phyloP scores from a whole-genome alignment of 202 grass and related monocot genomes.

The Zoysia matrella region DNA sequence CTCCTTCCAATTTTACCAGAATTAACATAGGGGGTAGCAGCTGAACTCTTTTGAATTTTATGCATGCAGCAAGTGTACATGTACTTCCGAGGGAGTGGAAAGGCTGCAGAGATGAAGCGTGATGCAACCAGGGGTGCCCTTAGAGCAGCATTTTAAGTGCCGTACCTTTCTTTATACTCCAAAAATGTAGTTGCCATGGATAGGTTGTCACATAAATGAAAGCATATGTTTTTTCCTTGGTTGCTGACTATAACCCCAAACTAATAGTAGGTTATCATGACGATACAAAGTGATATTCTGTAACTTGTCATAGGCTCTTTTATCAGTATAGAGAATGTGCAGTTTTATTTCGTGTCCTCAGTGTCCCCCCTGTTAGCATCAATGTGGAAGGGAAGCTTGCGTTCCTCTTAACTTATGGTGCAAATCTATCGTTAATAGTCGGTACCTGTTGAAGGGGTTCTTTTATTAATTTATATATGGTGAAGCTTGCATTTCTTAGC shows the following conservation, averaged over 20 bases:
- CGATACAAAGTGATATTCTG: slow-evolving; percentile 37
- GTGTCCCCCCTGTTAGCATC: not conserved
- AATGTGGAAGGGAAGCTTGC: not conserved
- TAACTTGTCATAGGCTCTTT: slow-evolving; percentile 16
- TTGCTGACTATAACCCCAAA: slow-evolving; percentile 44
- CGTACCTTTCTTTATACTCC: slow-evolving; percentile 17
- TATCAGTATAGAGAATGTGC: slow-evolving; percentile 51
- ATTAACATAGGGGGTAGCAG: not conserved
- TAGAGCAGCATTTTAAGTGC: slow-evolving; percentile 75
- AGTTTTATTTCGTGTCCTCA: slow-evolving; percentile 12
- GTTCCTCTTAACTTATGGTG: slow-evolving; percentile 16
- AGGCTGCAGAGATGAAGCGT: slow-evolving; percentile 82
- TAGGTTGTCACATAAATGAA: slow-evolving; percentile 39
- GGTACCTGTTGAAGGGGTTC: not conserved
- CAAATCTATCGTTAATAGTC: not conserved
- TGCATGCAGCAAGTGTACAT: slow-evolving; percentile 91
- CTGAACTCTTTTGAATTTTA: slow-evolving; percentile 37
- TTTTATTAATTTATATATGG: too few species aligned
- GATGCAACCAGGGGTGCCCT: slow-evolving; percentile 79
- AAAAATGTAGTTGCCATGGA: slow-evolving; percentile 24
- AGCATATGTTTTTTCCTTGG: slow-evolving; percentile 30
- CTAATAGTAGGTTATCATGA: slow-evolving; percentile 43
- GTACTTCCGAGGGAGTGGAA: slow-evolving; percentile 98
- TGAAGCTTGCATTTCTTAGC: too few species aligned
- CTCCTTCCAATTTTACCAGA: not conserved